Conservation (phyloP, 768 basidiomycete genomes). For the Leccinum aurantiacum region DNA sequence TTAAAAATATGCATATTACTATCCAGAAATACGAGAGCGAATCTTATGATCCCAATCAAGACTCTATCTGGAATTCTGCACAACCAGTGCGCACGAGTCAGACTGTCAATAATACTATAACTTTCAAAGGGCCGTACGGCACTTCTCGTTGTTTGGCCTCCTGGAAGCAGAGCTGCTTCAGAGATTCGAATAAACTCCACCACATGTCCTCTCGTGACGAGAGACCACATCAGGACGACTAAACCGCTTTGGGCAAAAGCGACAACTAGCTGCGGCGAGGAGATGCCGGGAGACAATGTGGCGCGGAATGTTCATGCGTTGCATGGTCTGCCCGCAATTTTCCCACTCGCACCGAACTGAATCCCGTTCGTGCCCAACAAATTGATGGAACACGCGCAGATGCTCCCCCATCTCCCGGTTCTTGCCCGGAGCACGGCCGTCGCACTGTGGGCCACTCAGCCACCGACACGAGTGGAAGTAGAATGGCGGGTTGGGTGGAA, state of each 20-base stretch:
- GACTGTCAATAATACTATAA: not conserved
- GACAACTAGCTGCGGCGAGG: slow-evolving; percentile 24
- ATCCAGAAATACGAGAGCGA: slow-evolving; percentile 6
- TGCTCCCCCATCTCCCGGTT: slow-evolving; percentile 35
- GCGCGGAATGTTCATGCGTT: slow-evolving; percentile 32
- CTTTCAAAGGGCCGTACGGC: not conserved
- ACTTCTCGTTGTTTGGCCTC: slow-evolving; percentile 1
- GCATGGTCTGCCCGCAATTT: slow-evolving; percentile 21
- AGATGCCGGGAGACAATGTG: slow-evolving; percentile 32
- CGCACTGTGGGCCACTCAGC: slow-evolving; percentile 23
- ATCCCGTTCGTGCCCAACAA: slow-evolving; percentile 30
- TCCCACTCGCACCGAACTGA: slow-evolving; percentile 26
- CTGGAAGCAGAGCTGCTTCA: not conserved
- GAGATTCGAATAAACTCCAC: not conserved
- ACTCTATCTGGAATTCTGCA: not conserved
- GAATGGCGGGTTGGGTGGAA: slow-evolving; percentile 5
- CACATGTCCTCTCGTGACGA: slow-evolving; percentile 28
- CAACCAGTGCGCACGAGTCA: not conserved
- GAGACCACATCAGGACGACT: slow-evolving; percentile 29
- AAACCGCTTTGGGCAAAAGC: slow-evolving; percentile 23
- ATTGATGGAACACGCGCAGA: slow-evolving; percentile 19
- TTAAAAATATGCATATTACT: slow-evolving; percentile 11
- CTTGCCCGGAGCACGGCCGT: slow-evolving; percentile 26
- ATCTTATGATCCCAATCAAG: not conserved
- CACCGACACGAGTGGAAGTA: slow-evolving; percentile 20